Conservation (phyloP, 2,329 filamentous ascomycete genomes). For the Nectriaceae sp. region DNA sequence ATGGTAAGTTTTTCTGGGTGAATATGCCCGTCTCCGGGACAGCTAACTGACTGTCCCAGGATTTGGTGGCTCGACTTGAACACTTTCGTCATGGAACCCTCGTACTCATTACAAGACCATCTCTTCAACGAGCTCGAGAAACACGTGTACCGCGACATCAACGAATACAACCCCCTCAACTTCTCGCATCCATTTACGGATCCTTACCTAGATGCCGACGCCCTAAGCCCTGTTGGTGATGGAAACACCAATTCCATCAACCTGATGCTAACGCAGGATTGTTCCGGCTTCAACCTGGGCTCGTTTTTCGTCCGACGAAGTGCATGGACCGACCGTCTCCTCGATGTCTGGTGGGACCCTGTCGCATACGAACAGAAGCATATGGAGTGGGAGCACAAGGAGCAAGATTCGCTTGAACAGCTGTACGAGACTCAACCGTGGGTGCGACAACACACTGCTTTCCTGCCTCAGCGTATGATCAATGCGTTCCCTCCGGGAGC, state of each 20-base stretch:
- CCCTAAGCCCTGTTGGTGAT: constrained; percentile 75
- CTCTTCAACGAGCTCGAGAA: constrained; percentile 79
- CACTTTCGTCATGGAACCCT: constrained; percentile 97
- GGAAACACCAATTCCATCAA: constrained; percentile 78
- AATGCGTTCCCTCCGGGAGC: constrained; percentile 93
- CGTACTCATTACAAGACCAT: constrained; percentile 84
- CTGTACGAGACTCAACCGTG: constrained; percentile 90
- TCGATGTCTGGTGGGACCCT: constrained; percentile 98
- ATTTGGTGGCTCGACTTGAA: constrained; percentile 99
- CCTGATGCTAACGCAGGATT: constrained; percentile 89
- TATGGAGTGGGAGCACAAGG: constrained; percentile 99
- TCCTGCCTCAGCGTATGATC: constrained; percentile 87
- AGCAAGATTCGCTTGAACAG: constrained; percentile 93
- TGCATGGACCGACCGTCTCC: constrained; percentile 84
- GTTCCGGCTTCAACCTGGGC: constrained; percentile 92
- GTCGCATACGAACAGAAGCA: constrained; percentile 97
- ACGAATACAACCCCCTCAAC: constrained; percentile 92
- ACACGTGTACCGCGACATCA: constrained; percentile 91
- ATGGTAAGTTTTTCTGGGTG: constrained; percentile 71
- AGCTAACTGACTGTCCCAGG: constrained; percentile 58
- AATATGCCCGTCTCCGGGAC: neutral
- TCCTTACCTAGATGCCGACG: constrained; percentile 73
- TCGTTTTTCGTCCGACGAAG: constrained; percentile 90
- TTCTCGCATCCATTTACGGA: constrained; percentile 80
- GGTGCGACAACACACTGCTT: constrained; percentile 85